Base-by-base conservation (phyloP, 2,329 filamentous ascomycete species). In the Beauveria australis region DNA sequence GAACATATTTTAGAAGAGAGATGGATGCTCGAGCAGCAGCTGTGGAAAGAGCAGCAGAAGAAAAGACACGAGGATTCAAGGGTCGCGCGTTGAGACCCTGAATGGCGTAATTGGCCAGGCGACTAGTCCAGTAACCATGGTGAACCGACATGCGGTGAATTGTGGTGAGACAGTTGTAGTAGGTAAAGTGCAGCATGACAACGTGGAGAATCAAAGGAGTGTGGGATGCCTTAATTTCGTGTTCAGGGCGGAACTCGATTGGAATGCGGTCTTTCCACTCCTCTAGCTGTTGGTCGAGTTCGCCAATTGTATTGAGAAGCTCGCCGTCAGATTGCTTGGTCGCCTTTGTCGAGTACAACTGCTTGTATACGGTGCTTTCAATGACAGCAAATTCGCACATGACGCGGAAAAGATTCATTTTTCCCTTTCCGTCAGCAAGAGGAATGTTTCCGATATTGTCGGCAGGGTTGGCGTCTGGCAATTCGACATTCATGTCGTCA, bases 81-180 rank as follows among this genome's bases (percentile, higher is more conserved):
- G 94, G 92, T 64, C 89, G 83, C 0, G 92, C 88, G 72, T 97
- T 97, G 47, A 97, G 79, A 1, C 94, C 94, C 72, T 96, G 91
- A 60, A 97, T 94, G 18, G 94, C 94, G 70, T 92, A 97, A 69
- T 97, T 93, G 43, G 92, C 96, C 46, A 99, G 76, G 43, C 94
- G 85, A 69, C 91, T 97, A 1, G 93, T 97, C 94, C 94, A 99
- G 75, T 96, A 97, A 16, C 94, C 94, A 71, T 97, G 92, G 68
- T 97, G 94, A 33, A 97, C 89, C 47, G 91, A 96, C 94, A 97
- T 99, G 56, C 94, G 90, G 72, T 99, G 94, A 65, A 99, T 97
- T 0, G 94, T 99, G 1, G 93, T 97, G 56, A 99, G 77, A 68
- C 92, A 97, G 72, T 99, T 99, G 78, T 97, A 97, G 74, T 99